A percentile compares a stretch with the other conserved stretches of the same genome.
Evolutionary conservation across 2,329 filamentous ascomycete genomes (phyloP).

Genomic region (Truncatella angustata): DNA sequence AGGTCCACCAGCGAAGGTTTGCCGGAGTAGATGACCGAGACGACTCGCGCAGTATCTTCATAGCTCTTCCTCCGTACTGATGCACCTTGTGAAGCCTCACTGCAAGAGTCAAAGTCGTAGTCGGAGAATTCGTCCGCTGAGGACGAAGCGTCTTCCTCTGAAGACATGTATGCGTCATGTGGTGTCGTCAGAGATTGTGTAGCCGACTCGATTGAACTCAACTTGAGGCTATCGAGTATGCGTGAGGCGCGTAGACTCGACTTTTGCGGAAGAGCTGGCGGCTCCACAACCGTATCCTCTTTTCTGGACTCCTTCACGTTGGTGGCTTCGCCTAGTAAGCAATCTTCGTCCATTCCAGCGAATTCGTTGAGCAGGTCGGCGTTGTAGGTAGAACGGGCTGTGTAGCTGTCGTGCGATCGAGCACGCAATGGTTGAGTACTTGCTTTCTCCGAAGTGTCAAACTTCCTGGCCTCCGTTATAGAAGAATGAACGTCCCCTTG

Average conservation of each 20-base stretch:
- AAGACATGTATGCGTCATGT: slow-evolving; percentile 63
- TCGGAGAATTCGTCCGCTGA: slow-evolving; percentile 60
- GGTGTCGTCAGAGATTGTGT: slow-evolving; percentile 40
- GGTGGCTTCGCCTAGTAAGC: slow-evolving; percentile 8
- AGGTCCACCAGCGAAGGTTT: slow-evolving; percentile 59
- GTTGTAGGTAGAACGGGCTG: slow-evolving; percentile 10
- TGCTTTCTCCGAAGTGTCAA: slow-evolving; percentile 1
- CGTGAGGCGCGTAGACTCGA: slow-evolving; percentile 48
- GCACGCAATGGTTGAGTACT: neutral
- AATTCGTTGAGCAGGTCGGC: slow-evolving; percentile 11
- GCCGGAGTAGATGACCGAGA: slow-evolving; percentile 58
- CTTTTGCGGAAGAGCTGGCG: slow-evolving; percentile 49
- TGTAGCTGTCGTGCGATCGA: slow-evolving; percentile 7
- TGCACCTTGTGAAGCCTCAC: slow-evolving; percentile 29
- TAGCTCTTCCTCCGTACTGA: slow-evolving; percentile 37
- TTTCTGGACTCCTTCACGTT: slow-evolving; percentile 2
- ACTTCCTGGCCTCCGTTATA: neutral
- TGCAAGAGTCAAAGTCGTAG: slow-evolving; percentile 46
- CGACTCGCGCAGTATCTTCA: slow-evolving; percentile 56
- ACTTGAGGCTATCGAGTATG: slow-evolving; percentile 39
- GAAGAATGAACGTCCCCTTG: neutral
- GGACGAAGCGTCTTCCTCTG: slow-evolving; percentile 64
- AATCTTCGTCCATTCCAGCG: slow-evolving; percentile 11
- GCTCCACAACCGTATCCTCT: slow-evolving; percentile 15
- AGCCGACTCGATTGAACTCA: slow-evolving; percentile 29